These are phyloP conservation scores for Hydrangea macrophylla DNA, from an alignment of 148 eudicot genomes.

Conservation along the genomic window DNA sequence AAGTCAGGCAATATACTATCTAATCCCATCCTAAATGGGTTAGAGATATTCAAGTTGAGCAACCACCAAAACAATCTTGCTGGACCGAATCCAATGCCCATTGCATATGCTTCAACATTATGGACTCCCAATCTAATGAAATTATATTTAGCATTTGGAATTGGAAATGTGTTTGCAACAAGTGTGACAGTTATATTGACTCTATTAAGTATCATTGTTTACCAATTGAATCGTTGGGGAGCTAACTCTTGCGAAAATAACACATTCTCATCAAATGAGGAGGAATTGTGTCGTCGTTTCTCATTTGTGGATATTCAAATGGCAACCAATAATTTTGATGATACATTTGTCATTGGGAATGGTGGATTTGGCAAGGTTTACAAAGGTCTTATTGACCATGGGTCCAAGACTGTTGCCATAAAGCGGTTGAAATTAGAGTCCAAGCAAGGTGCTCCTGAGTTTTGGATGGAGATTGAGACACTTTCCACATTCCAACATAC, in stretches of 20 bases:
- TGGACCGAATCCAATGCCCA: constrained; percentile 18
- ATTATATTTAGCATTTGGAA: background rate
- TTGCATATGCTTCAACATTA: background rate
- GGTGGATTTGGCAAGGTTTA: constrained; percentile 47
- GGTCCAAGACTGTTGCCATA: constrained; percentile 22
- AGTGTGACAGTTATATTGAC: constrained; percentile 3
- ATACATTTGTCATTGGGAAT: constrained; percentile 17
- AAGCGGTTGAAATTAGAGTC: constrained; percentile 31
- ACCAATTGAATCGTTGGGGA: constrained; percentile 10
- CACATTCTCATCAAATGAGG: constrained; percentile 1
- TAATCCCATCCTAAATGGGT: constrained; percentile 28
- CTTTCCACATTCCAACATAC: constrained; percentile 31
- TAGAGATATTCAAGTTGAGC: constrained; percentile 50
- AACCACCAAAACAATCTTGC: constrained; percentile 37
- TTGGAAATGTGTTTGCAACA: constrained; percentile 18
- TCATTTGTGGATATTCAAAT: constrained; percentile 25
- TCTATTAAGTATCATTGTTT: constrained; percentile 15
- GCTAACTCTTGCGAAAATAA: background rate
- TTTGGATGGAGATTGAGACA: constrained; percentile 31
- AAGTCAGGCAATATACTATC: background rate
- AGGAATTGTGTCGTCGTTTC: constrained; percentile 20
- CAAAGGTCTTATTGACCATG: constrained; percentile 27
- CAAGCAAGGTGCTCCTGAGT: constrained; percentile 34
- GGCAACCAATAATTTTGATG: constrained; percentile 25
- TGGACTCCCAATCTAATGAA: constrained; percentile 1